These are phyloP conservation scores for Cercospora sesami DNA, from an alignment of 2,329 filamentous ascomycete genomes.

Conservation along the genomic window DNA sequence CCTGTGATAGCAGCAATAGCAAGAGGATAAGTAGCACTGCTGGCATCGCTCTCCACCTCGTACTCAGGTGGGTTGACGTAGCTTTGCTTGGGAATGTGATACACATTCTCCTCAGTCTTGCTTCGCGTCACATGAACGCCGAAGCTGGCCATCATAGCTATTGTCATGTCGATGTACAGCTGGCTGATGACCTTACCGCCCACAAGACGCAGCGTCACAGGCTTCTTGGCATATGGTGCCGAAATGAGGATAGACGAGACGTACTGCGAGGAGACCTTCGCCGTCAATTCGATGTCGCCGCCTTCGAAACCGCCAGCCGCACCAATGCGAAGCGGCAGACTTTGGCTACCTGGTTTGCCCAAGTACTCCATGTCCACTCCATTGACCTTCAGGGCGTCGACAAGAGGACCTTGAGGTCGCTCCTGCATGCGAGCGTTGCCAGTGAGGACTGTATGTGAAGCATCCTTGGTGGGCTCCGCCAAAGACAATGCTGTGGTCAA, in stretches of 20 bases:
- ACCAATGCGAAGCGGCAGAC: slow-evolving; percentile 78
- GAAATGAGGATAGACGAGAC: slow-evolving; percentile 97
- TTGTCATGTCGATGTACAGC: slow-evolving; percentile 97
- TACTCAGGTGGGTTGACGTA: slow-evolving; percentile 87
- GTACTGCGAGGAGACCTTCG: slow-evolving; percentile 98
- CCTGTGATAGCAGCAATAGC: slow-evolving; percentile 94
- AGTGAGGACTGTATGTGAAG: slow-evolving; percentile 75
- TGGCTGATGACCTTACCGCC: slow-evolving; percentile 98
- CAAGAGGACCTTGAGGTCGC: slow-evolving; percentile 86
- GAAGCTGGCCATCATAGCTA: slow-evolving; percentile 94
- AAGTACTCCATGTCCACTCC: slow-evolving; percentile 86
- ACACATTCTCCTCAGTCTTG: slow-evolving; percentile 78
- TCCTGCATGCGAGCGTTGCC: slow-evolving; percentile 97
- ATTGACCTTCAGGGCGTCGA: slow-evolving; percentile 84
- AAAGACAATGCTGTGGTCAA: slow-evolving; percentile 87
- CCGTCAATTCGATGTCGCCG: slow-evolving; percentile 85
- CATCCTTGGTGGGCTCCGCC: slow-evolving; percentile 63
- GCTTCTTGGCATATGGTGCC: slow-evolving; percentile 91
- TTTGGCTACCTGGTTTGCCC: slow-evolving; percentile 77
- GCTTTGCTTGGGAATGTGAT: slow-evolving; percentile 81
- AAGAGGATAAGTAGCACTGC: slow-evolving; percentile 93
- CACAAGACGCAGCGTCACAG: slow-evolving; percentile 83
- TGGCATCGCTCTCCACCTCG: slow-evolving; percentile 92
- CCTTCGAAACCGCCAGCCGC: slow-evolving; percentile 81
- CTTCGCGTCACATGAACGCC: slow-evolving; percentile 79